Evolutionary conservation across 306 rosid genomes (phyloP).

Genomic region (Coriaria nepalensis): DNA sequence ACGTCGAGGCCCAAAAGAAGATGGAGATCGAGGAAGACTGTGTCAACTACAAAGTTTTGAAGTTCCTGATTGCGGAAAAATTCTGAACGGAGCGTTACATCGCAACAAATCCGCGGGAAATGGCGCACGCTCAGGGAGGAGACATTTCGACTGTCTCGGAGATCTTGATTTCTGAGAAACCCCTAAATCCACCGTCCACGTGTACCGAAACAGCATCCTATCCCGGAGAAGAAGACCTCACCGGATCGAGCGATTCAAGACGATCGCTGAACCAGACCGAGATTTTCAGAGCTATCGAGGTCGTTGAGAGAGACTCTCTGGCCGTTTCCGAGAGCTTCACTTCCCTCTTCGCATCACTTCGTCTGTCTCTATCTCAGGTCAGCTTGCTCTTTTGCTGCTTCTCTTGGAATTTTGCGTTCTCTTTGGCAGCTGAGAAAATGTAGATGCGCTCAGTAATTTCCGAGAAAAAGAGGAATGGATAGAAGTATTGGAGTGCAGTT

Average conservation of each 20-base stretch:
- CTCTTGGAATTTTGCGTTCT: background rate
- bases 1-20: too few species aligned
- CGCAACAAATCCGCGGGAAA: conserved; percentile 17
- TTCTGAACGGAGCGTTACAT: too few species aligned
- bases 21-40: too few species aligned
- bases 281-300: conserved; percentile 48
- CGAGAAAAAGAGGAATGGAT: background rate
- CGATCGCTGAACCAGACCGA: conserved; percentile 25
- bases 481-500: too few species aligned
- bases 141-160: conserved; percentile 16
- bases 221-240: conserved; percentile 7
- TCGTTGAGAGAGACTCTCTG: conserved; percentile 65
- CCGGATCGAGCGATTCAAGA: conserved; percentile 18
- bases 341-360: conserved; percentile 72
- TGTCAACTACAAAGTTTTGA: too few species aligned
- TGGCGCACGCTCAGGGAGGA: conserved; percentile 15
- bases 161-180: conserved; percentile 21
- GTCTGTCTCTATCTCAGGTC: conserved; percentile 60
- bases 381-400: background rate
- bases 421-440: conserved; percentile 10
- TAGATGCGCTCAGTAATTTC: background rate
- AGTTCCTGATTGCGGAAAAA: too few species aligned
- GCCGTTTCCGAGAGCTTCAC: conserved; percentile 65
- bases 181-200: conserved; percentile 11
- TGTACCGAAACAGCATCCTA: conserved; percentile 3